phyloP scores from a whole-genome alignment of 768 basidiomycete species.

The Russula foetens region DNA sequence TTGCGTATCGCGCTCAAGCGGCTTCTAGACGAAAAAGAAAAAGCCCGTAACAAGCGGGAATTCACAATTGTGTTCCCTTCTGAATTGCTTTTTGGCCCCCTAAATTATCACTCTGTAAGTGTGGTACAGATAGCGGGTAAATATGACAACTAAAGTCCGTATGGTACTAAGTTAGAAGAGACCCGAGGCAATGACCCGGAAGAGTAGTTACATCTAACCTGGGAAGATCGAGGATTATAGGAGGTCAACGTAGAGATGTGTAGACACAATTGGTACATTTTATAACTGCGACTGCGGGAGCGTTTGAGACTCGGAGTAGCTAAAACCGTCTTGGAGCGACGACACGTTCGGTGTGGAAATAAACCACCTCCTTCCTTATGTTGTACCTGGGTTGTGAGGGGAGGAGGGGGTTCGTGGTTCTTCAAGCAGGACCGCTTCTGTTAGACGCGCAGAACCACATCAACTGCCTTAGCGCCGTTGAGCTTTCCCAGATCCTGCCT shows the following conservation, averaged over 20 bases:
- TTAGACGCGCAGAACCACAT: not conserved
- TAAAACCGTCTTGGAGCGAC: not conserved
- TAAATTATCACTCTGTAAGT: not conserved
- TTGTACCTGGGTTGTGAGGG: no score
- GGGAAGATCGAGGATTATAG: not conserved
- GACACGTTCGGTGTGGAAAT: no score
- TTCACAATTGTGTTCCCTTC: not conserved
- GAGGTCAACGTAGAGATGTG: not conserved
- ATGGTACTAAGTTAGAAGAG: not conserved
- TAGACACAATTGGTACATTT: constrained; percentile 4
- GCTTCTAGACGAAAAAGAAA: not conserved
- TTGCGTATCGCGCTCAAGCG: no score
- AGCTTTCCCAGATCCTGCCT: not conserved
- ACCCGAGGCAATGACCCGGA: not conserved
- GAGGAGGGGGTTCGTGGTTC: no score
- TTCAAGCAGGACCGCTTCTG: not conserved
- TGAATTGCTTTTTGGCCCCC: not conserved
- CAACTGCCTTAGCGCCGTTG: not conserved
- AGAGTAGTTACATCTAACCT: not conserved
- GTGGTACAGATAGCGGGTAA: not conserved
- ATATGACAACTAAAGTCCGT: not conserved
- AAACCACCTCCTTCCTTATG: no score
- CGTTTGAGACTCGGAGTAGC: not conserved
- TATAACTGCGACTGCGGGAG: not conserved
- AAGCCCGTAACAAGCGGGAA: not conserved